Percentiles rank a stretch among this genome's conserved stretches.
These are phyloP conservation scores for Arthrocladium fulminans DNA, from an alignment of 2,329 filamentous ascomycete species.

Conservation along the genomic window DNA sequence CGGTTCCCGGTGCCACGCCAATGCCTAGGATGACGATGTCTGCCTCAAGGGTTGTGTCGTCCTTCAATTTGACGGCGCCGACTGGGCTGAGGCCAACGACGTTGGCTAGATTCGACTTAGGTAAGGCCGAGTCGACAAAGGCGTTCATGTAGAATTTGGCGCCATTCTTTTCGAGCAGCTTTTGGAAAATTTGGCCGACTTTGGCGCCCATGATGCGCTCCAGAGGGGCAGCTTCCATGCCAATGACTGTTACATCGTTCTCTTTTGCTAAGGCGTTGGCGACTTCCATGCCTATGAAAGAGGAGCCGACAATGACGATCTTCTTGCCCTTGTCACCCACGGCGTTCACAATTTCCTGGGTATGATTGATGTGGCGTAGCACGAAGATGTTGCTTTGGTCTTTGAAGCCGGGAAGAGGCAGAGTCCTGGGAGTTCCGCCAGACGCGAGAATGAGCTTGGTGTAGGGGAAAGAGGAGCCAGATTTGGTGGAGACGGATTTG, in stretches of 20 bases:
- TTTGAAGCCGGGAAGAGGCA: slow-evolving; percentile 80
- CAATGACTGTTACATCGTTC: slow-evolving; percentile 77
- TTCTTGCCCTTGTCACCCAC: slow-evolving; percentile 78
- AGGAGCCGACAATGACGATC: slow-evolving; percentile 82
- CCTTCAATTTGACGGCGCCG: slow-evolving; percentile 72
- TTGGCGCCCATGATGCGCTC: slow-evolving; percentile 75
- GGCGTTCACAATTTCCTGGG: slow-evolving; percentile 65
- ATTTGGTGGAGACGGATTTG: slow-evolving; percentile 66
- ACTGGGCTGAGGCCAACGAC: slow-evolving; percentile 44
- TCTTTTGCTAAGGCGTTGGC: slow-evolving; percentile 70
- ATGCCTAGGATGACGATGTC: slow-evolving; percentile 89
- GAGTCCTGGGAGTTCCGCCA: slow-evolving; percentile 64
- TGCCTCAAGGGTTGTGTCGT: slow-evolving; percentile 73
- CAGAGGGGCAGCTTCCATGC: slow-evolving; percentile 77
- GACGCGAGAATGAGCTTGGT: slow-evolving; percentile 85
- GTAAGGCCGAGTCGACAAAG: slow-evolving; percentile 70
- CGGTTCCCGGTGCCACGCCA: slow-evolving; percentile 76
- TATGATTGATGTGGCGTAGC: slow-evolving; percentile 67
- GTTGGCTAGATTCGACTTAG: slow-evolving; percentile 56
- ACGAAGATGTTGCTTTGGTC: slow-evolving; percentile 80
- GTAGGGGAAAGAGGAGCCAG: slow-evolving; percentile 64
- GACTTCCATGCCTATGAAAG: slow-evolving; percentile 98
- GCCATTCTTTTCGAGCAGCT: slow-evolving; percentile 70
- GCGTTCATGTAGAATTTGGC: slow-evolving; percentile 81
- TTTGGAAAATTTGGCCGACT: slow-evolving; percentile 73